These are phyloP conservation scores for Ceratocystis variospora DNA, from an alignment of 2,329 filamentous ascomycete genomes.

Conservation along the genomic window DNA sequence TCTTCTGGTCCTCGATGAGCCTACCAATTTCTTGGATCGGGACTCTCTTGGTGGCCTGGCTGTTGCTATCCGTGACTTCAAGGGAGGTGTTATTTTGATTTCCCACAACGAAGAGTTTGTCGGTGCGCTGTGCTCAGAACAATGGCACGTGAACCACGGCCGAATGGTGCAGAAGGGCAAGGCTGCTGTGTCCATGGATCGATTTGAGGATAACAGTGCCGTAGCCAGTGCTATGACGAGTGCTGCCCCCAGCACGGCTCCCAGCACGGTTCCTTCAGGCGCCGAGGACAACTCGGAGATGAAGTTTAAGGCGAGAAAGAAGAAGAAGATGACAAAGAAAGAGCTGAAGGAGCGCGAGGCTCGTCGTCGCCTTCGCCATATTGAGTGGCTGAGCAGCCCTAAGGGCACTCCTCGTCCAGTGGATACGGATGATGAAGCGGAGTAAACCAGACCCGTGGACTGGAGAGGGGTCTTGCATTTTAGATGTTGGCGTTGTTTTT, in stretches of 20 bases:
- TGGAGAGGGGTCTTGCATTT: not conserved
- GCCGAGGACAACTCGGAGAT: slow-evolving; percentile 64
- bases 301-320: slow-evolving; percentile 82
- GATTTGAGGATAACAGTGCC: slow-evolving; percentile 69
- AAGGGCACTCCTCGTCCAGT: slow-evolving; percentile 67
- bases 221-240: slow-evolving; percentile 41
- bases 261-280: slow-evolving; percentile 63
- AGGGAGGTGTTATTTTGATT: slow-evolving; percentile 97
- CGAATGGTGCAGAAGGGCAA: slow-evolving; percentile 73
- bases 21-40: slow-evolving; percentile 97
- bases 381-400: slow-evolving; percentile 69
- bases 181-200: slow-evolving; percentile 57
- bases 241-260: slow-evolving; percentile 44
- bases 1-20: slow-evolving; percentile 91
- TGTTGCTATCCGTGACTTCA: slow-evolving; percentile 96
- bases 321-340: slow-evolving; percentile 98
- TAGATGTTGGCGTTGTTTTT: not conserved
- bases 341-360: slow-evolving; percentile 90
- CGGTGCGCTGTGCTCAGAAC: slow-evolving; percentile 84
- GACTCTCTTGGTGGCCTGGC: slow-evolving; percentile 92
- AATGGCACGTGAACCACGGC: slow-evolving; percentile 87
- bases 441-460: slow-evolving; percentile 14
- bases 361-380: slow-evolving; percentile 72
- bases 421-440: slow-evolving; percentile 64
- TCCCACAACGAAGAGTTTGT: slow-evolving; percentile 99